phyloP scores from a whole-genome alignment of 1,284 basidiomycete species.

The Cerioporus squamosus region DNA sequence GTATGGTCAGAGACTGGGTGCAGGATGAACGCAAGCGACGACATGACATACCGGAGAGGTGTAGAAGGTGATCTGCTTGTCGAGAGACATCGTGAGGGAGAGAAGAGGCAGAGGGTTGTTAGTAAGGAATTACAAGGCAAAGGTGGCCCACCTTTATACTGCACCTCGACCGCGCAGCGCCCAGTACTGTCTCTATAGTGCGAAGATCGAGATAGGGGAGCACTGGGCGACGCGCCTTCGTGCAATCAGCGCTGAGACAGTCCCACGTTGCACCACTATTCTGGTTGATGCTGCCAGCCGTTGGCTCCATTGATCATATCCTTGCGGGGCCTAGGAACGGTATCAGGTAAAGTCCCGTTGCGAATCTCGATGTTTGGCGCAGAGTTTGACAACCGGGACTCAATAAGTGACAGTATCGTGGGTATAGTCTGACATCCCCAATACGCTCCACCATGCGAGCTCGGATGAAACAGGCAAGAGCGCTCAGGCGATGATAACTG shows the following conservation, averaged over 20 bases:
- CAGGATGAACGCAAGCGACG: not conserved
- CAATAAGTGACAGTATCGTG: conserved; percentile 8
- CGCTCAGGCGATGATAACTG: conserved; percentile 8
- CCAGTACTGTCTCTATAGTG: not conserved
- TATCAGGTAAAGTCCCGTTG: conserved; percentile 2
- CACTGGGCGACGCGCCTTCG: conserved; percentile 11
- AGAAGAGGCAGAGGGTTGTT: not conserved
- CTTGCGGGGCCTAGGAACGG: conserved; percentile 15
- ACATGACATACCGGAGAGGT: conserved; percentile 15
- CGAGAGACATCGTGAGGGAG: conserved; percentile 1
- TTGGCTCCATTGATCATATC: conserved; percentile 14
- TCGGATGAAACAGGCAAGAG: not conserved
- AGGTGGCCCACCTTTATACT: conserved; percentile 13
- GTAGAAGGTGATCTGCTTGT: conserved; percentile 24
- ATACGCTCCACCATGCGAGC: too few relatives aligned
- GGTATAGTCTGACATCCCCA: conserved; percentile 14
- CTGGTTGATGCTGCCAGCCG: conserved; percentile 1
- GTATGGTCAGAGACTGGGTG: not conserved
- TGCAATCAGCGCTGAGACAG: conserved; percentile 3
- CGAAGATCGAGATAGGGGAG: conserved; percentile 4
- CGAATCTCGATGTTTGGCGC: conserved; percentile 14
- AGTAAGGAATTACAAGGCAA: not conserved
- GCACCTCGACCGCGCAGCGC: conserved; percentile 6
- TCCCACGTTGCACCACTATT: conserved; percentile 14
- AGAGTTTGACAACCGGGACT: not conserved